A percentile compares a stretch with the other conserved stretches of the same genome.
Conservation (phyloP, 495 filamentous ascomycete species). For the Apodospora peruviana region DNA sequence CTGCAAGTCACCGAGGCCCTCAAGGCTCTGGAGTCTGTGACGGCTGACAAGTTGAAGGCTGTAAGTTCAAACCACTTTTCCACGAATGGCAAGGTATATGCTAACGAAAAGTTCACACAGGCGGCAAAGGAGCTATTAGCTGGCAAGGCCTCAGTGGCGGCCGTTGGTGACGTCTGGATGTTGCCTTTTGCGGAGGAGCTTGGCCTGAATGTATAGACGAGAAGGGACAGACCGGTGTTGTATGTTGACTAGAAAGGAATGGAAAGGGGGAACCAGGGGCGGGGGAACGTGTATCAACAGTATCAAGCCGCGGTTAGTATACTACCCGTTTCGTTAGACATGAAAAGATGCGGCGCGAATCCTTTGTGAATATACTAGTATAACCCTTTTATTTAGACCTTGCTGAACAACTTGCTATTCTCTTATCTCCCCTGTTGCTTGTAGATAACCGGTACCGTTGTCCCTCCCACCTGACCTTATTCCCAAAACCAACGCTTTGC, state of each 20-base stretch:
- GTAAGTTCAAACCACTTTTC: slow-evolving; percentile 48
- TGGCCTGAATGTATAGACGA: slow-evolving; percentile 80
- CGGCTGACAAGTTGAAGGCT: slow-evolving; percentile 76
- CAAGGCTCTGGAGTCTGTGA: slow-evolving; percentile 73
- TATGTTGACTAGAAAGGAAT: slow-evolving; percentile 12
- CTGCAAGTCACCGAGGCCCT: slow-evolving; percentile 81
- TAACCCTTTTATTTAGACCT: slow-evolving; percentile 41
- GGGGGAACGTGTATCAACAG: neutral
- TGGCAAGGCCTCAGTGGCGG: slow-evolving; percentile 79
- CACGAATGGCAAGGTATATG: slow-evolving; percentile 2
- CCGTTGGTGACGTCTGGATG: slow-evolving; percentile 81
- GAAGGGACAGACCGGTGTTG: slow-evolving; percentile 12
- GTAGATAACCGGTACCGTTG: too few species aligned
- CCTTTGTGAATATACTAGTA: slow-evolving; percentile 48
- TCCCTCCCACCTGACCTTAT: too few species aligned
- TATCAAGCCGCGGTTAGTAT: neutral
- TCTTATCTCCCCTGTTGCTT: too few species aligned
- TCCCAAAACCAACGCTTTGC: too few species aligned
- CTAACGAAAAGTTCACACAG: slow-evolving; percentile 44
- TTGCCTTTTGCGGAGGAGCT: slow-evolving; percentile 92
- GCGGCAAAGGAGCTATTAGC: slow-evolving; percentile 78
- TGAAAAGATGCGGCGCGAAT: neutral
- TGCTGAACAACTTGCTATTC: slow-evolving; percentile 17
- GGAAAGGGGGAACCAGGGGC: slow-evolving; percentile 33
- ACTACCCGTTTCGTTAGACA: neutral